Evolutionary conservation across 257 asterid species (phyloP).

Genomic region (Pogostemon cablin): DNA sequence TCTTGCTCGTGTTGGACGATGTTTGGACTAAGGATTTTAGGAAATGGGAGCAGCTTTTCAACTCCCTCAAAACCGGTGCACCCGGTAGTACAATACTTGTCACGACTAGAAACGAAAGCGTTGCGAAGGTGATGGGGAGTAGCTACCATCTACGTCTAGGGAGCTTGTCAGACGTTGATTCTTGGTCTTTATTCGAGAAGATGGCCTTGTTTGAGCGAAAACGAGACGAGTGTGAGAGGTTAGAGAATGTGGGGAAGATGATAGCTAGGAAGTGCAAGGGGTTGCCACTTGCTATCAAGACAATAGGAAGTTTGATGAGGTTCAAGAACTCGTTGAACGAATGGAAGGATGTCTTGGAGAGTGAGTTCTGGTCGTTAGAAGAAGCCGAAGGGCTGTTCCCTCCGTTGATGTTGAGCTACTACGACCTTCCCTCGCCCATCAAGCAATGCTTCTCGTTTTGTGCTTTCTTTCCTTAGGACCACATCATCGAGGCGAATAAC

Average conservation of each 20-base stretch:
- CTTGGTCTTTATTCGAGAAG: constrained; percentile 50
- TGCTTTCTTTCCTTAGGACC: constrained; percentile 51
- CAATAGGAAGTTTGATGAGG: constrained; percentile 45
- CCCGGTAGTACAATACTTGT: constrained; percentile 51
- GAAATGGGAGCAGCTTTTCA: constrained; percentile 55
- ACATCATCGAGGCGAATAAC: constrained; percentile 42
- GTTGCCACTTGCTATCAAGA: constrained; percentile 48
- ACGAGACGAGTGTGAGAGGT: neutral
- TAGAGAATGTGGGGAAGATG: constrained; percentile 43
- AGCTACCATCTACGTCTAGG: constrained; percentile 39
- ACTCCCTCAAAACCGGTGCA: constrained; percentile 43
- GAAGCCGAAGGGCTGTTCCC: constrained; percentile 49
- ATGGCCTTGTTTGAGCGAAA: constrained; percentile 40
- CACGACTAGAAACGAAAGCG: constrained; percentile 47
- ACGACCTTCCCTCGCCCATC: constrained; percentile 42
- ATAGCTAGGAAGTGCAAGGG: constrained; percentile 52
- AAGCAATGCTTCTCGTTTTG: constrained; percentile 55
- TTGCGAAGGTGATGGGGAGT: constrained; percentile 50
- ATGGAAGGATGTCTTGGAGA: constrained; percentile 44
- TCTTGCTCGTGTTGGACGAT: constrained; percentile 52
- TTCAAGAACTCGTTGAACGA: constrained; percentile 39
- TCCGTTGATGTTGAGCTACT: constrained; percentile 54
- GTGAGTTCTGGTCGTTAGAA: constrained; percentile 47
- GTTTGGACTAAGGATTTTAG: constrained; percentile 49
- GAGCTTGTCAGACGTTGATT: constrained; percentile 34